These are phyloP conservation scores for Boeremia exigua DNA, from an alignment of 2,329 filamentous ascomycete species.

Conservation along the genomic window DNA sequence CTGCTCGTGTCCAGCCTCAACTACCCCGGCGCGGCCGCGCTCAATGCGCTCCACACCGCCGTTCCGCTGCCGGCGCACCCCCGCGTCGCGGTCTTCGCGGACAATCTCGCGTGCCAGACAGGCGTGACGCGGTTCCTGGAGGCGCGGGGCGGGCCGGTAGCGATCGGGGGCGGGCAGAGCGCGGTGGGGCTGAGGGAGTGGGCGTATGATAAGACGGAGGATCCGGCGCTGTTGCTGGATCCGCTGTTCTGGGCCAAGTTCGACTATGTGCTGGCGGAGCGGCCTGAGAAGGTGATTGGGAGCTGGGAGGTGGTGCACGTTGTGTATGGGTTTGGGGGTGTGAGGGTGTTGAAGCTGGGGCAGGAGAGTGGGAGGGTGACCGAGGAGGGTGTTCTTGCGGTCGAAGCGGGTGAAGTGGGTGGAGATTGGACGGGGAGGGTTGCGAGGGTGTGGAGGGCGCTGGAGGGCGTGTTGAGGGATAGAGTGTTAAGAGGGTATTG, in stretches of 20 bases:
- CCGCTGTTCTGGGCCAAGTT: constrained; percentile 64
- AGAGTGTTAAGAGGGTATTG: constrained; percentile 59
- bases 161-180: constrained; percentile 34
- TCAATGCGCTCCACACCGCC: constrained; percentile 55
- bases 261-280: constrained; percentile 65
- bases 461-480: constrained; percentile 45
- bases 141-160: constrained; percentile 36
- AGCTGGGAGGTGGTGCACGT: constrained; percentile 60
- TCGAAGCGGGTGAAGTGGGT: constrained; percentile 2
- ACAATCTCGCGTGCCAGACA: constrained; percentile 68
- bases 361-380: constrained; percentile 29
- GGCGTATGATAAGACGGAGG: constrained; percentile 67
- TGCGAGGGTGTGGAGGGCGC: constrained; percentile 29
- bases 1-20: constrained; percentile 85
- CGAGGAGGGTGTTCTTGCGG: constrained; percentile 24
- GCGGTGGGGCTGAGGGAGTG: constrained; percentile 46
- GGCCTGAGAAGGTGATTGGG: constrained; percentile 55
- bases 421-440: constrained; percentile 25
- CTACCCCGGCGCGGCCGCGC: constrained; percentile 88
- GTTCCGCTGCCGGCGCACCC: constrained; percentile 19
- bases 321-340: constrained; percentile 59
- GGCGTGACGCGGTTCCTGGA: constrained; percentile 66
- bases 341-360: constrained; percentile 56
- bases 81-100: constrained; percentile 57
- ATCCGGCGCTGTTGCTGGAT: constrained; percentile 54